Evolutionary conservation across 2,329 filamentous ascomycete species (phyloP).

Genomic region (Diplodia corticola): DNA sequence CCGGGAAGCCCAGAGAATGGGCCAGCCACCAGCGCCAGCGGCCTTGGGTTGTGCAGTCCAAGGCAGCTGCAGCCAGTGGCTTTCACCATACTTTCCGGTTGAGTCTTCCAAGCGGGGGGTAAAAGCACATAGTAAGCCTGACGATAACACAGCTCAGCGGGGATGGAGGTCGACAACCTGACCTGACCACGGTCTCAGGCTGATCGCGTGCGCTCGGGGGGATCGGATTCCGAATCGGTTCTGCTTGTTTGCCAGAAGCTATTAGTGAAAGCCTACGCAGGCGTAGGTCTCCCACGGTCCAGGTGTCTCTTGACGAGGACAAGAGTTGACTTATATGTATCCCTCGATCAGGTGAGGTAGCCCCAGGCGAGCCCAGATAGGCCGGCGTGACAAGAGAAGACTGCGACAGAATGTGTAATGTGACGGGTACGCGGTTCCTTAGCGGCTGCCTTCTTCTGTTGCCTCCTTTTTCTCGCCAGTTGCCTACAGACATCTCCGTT

Average conservation of each 20-base stretch:
- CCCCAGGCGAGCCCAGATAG: neutral
- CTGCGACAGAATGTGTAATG: neutral
- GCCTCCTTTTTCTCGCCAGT: neutral
- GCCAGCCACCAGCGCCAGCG: neutral
- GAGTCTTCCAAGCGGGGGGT: neutral
- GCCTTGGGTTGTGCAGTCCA: neutral
- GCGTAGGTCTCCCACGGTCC: neutral
- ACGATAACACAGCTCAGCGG: neutral
- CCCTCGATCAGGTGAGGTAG: neutral
- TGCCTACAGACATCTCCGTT: neutral
- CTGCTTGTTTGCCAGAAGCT: neutral
- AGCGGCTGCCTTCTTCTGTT: constrained; percentile 13
- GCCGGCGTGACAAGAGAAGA: neutral
- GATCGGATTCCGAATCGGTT: neutral
- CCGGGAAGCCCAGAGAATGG: neutral
- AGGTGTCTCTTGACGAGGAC: neutral
- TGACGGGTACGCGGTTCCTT: neutral
- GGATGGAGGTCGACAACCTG: neutral
- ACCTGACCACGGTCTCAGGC: neutral
- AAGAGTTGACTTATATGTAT: neutral
- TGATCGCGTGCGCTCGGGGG: neutral
- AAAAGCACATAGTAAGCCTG: neutral
- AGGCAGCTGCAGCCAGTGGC: neutral
- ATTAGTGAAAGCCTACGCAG: neutral
- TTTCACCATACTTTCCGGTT: neutral